A percentile compares a stretch with the other conserved stretches of the same genome.
phyloP scores from a whole-genome alignment of 2,329 filamentous ascomycete species.

The Dactylellina drechsleri region DNA sequence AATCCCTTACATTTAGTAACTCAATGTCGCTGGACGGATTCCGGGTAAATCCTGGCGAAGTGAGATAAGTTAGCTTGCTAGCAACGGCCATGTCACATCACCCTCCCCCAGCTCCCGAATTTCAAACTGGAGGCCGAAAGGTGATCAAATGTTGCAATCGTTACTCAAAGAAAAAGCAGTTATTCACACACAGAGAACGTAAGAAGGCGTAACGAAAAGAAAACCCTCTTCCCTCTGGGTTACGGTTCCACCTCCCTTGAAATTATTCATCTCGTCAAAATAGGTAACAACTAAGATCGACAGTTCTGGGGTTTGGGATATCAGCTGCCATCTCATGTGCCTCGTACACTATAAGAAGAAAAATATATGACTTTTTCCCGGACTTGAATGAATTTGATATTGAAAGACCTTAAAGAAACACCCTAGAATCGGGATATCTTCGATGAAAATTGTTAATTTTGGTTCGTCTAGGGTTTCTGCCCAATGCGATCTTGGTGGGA shows the following conservation, averaged over 20 bases:
- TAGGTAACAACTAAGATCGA: constrained; percentile 39
- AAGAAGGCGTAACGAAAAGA: constrained; percentile 6
- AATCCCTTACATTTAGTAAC: constrained; percentile 27
- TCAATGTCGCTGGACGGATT: not conserved
- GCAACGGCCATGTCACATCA: constrained; percentile 17
- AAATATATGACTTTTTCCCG: constrained; percentile 36
- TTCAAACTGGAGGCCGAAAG: constrained; percentile 2
- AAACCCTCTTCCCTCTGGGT: constrained; percentile 28
- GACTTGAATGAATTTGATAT: constrained; percentile 33
- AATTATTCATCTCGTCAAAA: constrained; percentile 21
- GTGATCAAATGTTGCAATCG: constrained; percentile 48
- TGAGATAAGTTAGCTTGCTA: not conserved
- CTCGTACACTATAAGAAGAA: constrained; percentile 41
- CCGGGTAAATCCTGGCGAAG: constrained; percentile 1
- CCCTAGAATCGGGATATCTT: constrained; percentile 18
- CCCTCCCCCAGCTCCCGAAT: constrained; percentile 16
- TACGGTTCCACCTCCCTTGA: constrained; percentile 44
- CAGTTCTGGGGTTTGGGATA: constrained; percentile 44
- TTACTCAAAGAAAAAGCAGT: constrained; percentile 50
- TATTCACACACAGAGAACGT: not conserved
- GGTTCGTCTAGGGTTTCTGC: constrained; percentile 4
- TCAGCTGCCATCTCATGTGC: constrained; percentile 55
- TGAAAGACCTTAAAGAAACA: constrained; percentile 17
- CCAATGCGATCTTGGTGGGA: constrained; percentile 38
- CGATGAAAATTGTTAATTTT: not conserved